Evolutionary conservation across 2,329 filamentous ascomycete species (phyloP), one percentile per base, ranked within the genome.

Genomic region (Huntiella decipiens): DNA sequence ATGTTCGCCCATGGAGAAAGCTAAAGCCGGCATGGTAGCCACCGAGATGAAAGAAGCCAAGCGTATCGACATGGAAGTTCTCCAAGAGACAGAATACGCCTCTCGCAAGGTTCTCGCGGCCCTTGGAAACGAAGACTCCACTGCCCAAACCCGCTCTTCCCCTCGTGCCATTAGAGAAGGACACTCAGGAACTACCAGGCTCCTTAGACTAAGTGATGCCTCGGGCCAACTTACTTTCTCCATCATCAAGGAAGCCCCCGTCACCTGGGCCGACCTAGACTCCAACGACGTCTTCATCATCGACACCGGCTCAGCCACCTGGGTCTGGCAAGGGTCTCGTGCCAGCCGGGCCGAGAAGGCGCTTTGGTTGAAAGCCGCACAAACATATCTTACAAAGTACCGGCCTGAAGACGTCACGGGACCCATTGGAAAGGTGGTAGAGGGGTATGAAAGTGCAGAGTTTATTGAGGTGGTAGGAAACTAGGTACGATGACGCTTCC

Each of bases 1-100:
- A 37, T 77, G 74, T 55, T 75, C 70, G 40, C 77, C 76, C 0
- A 78, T 79, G 73, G 77, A 82, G 55, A 80, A 78, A 61, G 70
- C 71, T 38, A 78, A 76, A 60, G 74, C 75, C 0, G 77, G 77
- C 0, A 74, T 78, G 56, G 73, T 80, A 2, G 76, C 80, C 4
- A 69, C 78, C 53, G 72, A 77, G 50, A 66, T 76, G 66, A 78
- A 70, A 0, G 59, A 73, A 5, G 74, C 73, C 10, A 80, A 79
- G 55, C 70, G 77, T 51, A 56, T 72, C 38, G 73, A 79, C 45
- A 73, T 79, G 19, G 75, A 81, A 56, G 76, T 82, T 6, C 56
- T 81, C 4, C 66, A 74, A 1, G 75, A 80, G 55, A 59, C 64
- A 0, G 77, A 81, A 51, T 67, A 67, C 16, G 63, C 71, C 12